Base-by-base conservation (phyloP, 352 stramenopile species). In the Globisporangium irregulare region DNA sequence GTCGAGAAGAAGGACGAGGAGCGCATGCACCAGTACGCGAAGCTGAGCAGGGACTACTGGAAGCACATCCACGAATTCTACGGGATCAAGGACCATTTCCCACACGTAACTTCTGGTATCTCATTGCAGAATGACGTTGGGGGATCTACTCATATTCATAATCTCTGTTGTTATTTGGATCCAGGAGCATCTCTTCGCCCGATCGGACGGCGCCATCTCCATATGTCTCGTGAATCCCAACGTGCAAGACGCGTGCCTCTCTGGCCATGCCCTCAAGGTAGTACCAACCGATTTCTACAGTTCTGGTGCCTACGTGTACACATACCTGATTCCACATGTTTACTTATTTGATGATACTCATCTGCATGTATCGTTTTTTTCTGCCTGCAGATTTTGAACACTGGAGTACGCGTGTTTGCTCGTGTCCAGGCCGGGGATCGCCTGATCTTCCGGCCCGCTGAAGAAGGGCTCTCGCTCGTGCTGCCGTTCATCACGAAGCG, bases 341-440 rank as follows among this genome's bases (percentile, higher is more conserved):
- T 43, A 15, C 38, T 20, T 46, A 14, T 46, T 10, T 43, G 36
- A 43, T 15, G 27, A 32, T 32, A 43, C 12, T 43, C 38, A 4
- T 20, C 38, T 46, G 38, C 14, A 20, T 46, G 38, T 46, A 46
- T 20, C 38, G 38, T 10, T 59, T 24, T 2, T 27, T 15, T 55
- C 20, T 1, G 5, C 7, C n/a, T 43, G 18, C 50, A 89, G 73
- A 83, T 97, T 36, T 71, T 98, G 22, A 92, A 97, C 72, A 95
- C 89, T 29, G 92, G 92, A 2, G 68, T 97, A n/a, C 86, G 89
- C 18, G 85, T 94, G 41, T 97, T 98, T 71, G 82, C 90, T 62
- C 88, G 88, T 57, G 82, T 89, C 10, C 78, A 81, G 36, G 64
- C 75, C 18, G 74, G 74, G 9, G 71, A 79, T 3, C 76, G 74